Conservation (phyloP, 306 rosid species). For the Vigna reflexopilosa region DNA sequence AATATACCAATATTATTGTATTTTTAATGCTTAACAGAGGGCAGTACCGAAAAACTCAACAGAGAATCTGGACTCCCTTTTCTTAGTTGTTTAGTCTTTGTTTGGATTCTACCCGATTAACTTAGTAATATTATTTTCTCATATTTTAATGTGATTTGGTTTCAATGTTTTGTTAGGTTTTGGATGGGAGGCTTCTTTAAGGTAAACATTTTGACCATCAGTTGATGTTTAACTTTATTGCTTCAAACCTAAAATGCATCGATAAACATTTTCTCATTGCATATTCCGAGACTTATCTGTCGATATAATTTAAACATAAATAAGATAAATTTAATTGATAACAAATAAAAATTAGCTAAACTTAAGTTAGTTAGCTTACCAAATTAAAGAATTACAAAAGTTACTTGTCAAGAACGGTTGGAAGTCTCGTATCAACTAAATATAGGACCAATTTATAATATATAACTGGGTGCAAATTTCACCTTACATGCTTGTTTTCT, state of each 20-base stretch:
- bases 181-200: constrained; percentile 84
- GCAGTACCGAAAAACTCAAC: too few species aligned
- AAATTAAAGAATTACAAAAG: neutral
- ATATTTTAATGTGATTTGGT: constrained; percentile 40
- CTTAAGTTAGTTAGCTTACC: constrained; percentile 2
- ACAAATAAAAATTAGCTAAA: neutral
- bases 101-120: constrained; percentile 2
- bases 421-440: too few species aligned
- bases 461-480: too few species aligned
- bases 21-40: too few species aligned
- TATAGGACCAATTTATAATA: too few species aligned
- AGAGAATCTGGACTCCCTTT: neutral
- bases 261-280: constrained; percentile 19
- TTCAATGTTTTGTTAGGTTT: constrained; percentile 61
- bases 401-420: constrained; percentile 2
- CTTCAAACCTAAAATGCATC: constrained; percentile 24
- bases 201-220: constrained; percentile 53
- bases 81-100: constrained; percentile 10
- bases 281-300: neutral
- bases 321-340: neutral
- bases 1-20: too few species aligned
- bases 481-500: too few species aligned
- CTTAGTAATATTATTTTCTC: constrained; percentile 14
- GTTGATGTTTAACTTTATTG: constrained; percentile 2
- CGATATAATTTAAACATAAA: neutral